Conservation (phyloP, 805 yeast genomes). For the Debaryomyces tyrocola region DNA sequence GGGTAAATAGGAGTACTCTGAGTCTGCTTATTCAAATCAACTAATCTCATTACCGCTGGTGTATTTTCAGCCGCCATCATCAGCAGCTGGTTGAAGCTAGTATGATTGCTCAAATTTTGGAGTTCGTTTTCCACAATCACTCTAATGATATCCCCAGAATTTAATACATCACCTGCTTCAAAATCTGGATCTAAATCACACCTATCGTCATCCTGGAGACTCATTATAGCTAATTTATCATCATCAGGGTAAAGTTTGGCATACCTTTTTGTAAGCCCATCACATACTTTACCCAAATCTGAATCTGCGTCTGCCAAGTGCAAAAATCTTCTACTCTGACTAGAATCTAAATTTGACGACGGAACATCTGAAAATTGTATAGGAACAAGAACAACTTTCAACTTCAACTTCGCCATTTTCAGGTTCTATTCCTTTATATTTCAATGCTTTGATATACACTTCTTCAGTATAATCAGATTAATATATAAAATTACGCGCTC, state of each 20-base stretch:
- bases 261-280: constrained; percentile 57
- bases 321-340: constrained; percentile 51
- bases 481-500: too few species aligned
- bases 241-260: constrained; percentile 65
- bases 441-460: too few species aligned
- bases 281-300: constrained; percentile 48
- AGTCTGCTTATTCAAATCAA: not conserved
- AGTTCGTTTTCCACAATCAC: constrained; percentile 32
- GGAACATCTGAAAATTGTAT: constrained; percentile 16
- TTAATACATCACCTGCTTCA: constrained; percentile 62
- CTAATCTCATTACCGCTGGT: not conserved
- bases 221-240: constrained; percentile 52
- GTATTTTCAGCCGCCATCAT: not conserved
- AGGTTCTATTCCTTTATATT: too few species aligned
- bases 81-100: not conserved
- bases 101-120: not conserved
- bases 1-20: constrained; percentile 23
- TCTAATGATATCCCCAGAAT: constrained; percentile 32
- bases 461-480: too few species aligned
- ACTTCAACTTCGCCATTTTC: constrained; percentile 27
- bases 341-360: constrained; percentile 20
- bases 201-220: constrained; percentile 62
- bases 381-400: constrained; percentile 37
- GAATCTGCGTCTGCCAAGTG: constrained; percentile 56
- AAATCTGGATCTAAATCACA: constrained; percentile 85